These are phyloP conservation scores for Bretschneidera sinensis DNA, from an alignment of 345 rosid species.

Conservation along the genomic window DNA sequence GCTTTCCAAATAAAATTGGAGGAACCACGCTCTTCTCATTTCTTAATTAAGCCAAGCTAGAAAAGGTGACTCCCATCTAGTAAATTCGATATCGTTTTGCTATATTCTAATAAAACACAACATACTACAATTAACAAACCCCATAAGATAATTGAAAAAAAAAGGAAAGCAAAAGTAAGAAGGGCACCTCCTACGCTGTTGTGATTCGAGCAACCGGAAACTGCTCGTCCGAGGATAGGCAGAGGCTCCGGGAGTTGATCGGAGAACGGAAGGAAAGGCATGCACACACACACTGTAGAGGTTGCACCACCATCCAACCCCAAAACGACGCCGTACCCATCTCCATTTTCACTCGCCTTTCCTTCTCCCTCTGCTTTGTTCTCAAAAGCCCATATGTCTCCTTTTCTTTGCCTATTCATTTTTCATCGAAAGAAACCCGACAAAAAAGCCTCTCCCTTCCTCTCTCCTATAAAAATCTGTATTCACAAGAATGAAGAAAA, in stretches of 20 bases:
- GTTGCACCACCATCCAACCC: conserved; percentile 40
- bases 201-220: conserved; percentile 29
- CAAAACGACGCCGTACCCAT: conserved; percentile 21
- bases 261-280: conserved; percentile 15
- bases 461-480: not conserved
- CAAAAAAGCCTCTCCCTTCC: not conserved
- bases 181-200: conserved; percentile 32
- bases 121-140: no score
- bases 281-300: conserved; percentile 32
- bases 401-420: conserved; percentile 21
- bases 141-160: no score
- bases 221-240: conserved; percentile 30
- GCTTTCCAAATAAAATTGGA: no score
- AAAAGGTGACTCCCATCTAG: no score
- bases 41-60: no score
- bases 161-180: no score
- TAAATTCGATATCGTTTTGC: no score
- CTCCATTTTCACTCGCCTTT: conserved; percentile 11
- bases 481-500: not conserved
- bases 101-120: no score
- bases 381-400: conserved; percentile 11
- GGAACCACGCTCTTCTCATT: no score
- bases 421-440: conserved; percentile 9
- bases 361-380: not conserved
- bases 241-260: conserved; percentile 23